Base-by-base conservation (phyloP, 2,329 filamentous ascomycete species). In the Fusarium siculi region DNA sequence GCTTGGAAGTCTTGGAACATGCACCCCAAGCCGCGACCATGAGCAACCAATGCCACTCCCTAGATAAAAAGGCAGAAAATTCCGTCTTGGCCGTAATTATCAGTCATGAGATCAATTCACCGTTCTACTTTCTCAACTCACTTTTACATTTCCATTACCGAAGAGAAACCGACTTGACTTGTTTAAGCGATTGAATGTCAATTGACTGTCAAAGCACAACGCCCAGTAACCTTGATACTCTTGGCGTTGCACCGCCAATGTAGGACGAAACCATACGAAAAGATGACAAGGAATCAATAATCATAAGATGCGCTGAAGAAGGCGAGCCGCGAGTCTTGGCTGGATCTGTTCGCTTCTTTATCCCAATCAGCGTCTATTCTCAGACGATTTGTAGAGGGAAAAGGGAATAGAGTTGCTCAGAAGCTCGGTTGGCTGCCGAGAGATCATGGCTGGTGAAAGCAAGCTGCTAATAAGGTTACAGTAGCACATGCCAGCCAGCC, bases 1-100 rank as follows among this genome's bases (percentile, higher is more conserved):
- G 74, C 75, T 77, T 77, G 75, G 75, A 74, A 70, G 67, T 72
- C 75, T 69, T 74, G 72, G 72, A 73, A 67, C 44, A 30, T 69
- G 53, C 56, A 58, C 54, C 65, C 72, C 42, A 59, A 69, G 72
- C 57, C 68, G 54, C 61, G 44, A 52, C 57, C 47, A 18, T 57
- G 63, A 67, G 37, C 46, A 56, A 28, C 50, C 49, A 61, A 28
- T 18, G 39, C 60, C 36, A 44, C 42, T 42, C 57, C 30, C 36
- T 32, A 64, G 30, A 70, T 63, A 64, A 70, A 70, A 70, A 58
- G 58, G 52, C 40, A 52, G 50, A 28, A 28, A 43, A 39, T 65
- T 57, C 65, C 58, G 65, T 56, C 66, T 66, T 70, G 66, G 54
- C 66, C 54, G 37, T 16, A 40, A 47, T 23, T 53, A 52, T 61